Conservation (phyloP, 2,329 filamentous ascomycete genomes). For the Diaporthe helianthi region DNA sequence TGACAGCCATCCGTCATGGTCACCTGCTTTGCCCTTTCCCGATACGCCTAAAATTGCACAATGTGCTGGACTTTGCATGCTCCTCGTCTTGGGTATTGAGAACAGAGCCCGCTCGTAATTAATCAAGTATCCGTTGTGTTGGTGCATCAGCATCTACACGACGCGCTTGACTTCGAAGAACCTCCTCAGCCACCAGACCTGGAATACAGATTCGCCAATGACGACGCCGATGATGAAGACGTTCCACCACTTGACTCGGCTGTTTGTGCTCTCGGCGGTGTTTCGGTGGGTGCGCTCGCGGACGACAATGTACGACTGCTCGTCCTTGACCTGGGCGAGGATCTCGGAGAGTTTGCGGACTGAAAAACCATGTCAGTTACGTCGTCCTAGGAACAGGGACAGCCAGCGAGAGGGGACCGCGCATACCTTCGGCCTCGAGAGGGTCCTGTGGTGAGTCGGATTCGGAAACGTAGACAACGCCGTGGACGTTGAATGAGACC, state of each 20-base stretch:
- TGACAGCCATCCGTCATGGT: background rate
- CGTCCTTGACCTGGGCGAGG: slow-evolving; percentile 91
- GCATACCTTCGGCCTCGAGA: slow-evolving; percentile 83
- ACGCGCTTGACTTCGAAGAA: slow-evolving; percentile 90
- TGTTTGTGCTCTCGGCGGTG: slow-evolving; percentile 98
- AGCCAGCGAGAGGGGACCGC: background rate
- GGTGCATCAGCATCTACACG: slow-evolving; percentile 48
- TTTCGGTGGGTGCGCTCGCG: slow-evolving; percentile 97
- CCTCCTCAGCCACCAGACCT: slow-evolving; percentile 98
- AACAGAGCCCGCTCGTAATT: slow-evolving; percentile 26
- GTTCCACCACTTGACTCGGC: slow-evolving; percentile 99
- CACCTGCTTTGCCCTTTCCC: background rate
- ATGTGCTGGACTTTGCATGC: slow-evolving; percentile 3
- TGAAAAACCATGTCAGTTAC: slow-evolving; percentile 46
- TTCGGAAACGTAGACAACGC: slow-evolving; percentile 96
- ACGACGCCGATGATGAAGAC: slow-evolving; percentile 92
- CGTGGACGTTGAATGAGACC: slow-evolving; percentile 98
- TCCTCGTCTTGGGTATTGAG: slow-evolving; percentile 24
- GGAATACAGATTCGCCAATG: slow-evolving; percentile 91
- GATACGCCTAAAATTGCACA: slow-evolving; percentile 14
- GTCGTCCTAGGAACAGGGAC: slow-evolving; percentile 9
- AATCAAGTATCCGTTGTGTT: background rate
- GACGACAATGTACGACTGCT: slow-evolving; percentile 95
- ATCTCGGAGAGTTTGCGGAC: slow-evolving; percentile 86
- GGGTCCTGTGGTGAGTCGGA: slow-evolving; percentile 84